Percentiles rank a stretch among this genome's conserved stretches.
Evolutionary conservation across 345 rosid species (phyloP).

Genomic region (Pistacia integerrima): DNA sequence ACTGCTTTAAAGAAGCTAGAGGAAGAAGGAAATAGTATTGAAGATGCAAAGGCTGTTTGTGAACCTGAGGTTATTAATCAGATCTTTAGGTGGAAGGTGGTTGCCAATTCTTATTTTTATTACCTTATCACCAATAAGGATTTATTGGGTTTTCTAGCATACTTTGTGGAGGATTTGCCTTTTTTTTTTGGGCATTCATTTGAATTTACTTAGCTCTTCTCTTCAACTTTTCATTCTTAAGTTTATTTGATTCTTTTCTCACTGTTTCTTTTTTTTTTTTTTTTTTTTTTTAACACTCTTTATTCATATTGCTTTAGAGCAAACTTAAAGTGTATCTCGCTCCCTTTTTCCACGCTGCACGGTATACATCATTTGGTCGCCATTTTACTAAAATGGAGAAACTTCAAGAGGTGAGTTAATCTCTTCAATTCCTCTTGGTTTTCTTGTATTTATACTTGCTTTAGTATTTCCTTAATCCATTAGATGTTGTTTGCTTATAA

Average conservation of each 20-base stretch:
- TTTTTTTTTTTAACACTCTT: conserved; percentile 15
- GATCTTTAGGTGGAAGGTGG: conserved; percentile 87
- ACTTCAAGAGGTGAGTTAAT: conserved; percentile 69
- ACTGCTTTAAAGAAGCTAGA: conserved; percentile 75
- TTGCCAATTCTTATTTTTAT: conserved; percentile 7
- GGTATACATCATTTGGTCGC: conserved; percentile 92
- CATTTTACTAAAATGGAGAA: conserved; percentile 88
- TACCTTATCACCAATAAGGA: conserved; percentile 8
- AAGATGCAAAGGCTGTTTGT: conserved; percentile 93
- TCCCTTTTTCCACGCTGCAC: conserved; percentile 78
- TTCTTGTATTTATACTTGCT: not conserved
- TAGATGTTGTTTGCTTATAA: not conserved
- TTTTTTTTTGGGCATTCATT: not conserved
- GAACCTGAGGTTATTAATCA: conserved; percentile 69
- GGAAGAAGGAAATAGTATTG: conserved; percentile 57
- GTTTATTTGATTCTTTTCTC: not conserved
- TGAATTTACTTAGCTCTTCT: not conserved
- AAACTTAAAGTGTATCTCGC: conserved; percentile 83
- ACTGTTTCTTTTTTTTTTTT: conserved; percentile 6
- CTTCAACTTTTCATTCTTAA: not conserved
- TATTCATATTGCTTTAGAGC: conserved; percentile 52
- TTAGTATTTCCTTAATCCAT: not conserved
- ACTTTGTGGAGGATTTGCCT: conserved; percentile 11
- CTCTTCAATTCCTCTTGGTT: not conserved
- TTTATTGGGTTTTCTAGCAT: not conserved